These are phyloP conservation scores for Hypoxylon sp. DNA, from an alignment of 2,329 filamentous ascomycete genomes.

Conservation along the genomic window DNA sequence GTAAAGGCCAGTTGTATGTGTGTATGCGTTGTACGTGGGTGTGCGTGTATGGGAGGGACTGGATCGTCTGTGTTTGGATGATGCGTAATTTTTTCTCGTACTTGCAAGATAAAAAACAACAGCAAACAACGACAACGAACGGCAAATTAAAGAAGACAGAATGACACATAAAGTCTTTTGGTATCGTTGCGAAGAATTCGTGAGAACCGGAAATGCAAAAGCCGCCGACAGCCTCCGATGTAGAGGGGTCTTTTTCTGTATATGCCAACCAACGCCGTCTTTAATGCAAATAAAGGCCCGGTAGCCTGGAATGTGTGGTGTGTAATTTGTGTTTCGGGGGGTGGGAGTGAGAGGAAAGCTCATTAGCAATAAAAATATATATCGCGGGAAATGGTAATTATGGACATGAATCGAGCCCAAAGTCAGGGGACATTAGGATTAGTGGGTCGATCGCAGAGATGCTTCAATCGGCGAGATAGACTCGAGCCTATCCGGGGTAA, in stretches of 20 bases:
- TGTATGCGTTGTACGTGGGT: too few relatives aligned
- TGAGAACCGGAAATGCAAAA: conserved; percentile 40
- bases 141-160: conserved; percentile 40
- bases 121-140: conserved; percentile 33
- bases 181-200: conserved; percentile 43
- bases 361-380: conserved; percentile 43
- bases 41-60: too few relatives aligned
- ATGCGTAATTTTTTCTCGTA: conserved; percentile 19
- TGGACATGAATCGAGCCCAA: conserved; percentile 31
- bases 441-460: conserved; percentile 32
- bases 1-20: conserved; percentile 32
- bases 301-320: conserved; percentile 16
- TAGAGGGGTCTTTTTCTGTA: conserved; percentile 43
- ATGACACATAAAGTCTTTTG: conserved; percentile 42
- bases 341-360: conserved; percentile 26
- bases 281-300: conserved; percentile 44
- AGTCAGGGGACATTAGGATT: conserved; percentile 34
- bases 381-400: conserved; percentile 35
- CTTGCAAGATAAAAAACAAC: too few relatives aligned
- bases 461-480: conserved; percentile 18
- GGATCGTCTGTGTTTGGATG: conserved; percentile 19
- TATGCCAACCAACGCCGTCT: conserved; percentile 44
- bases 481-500: conserved; percentile 34
- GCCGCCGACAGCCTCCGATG: conserved; percentile 33
- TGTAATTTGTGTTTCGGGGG: too few relatives aligned